Evolutionary conservation across 2,329 filamentous ascomycete genomes (phyloP), one percentile per base, ranked within the genome.

Genomic region (Trichophyton rubrum): DNA sequence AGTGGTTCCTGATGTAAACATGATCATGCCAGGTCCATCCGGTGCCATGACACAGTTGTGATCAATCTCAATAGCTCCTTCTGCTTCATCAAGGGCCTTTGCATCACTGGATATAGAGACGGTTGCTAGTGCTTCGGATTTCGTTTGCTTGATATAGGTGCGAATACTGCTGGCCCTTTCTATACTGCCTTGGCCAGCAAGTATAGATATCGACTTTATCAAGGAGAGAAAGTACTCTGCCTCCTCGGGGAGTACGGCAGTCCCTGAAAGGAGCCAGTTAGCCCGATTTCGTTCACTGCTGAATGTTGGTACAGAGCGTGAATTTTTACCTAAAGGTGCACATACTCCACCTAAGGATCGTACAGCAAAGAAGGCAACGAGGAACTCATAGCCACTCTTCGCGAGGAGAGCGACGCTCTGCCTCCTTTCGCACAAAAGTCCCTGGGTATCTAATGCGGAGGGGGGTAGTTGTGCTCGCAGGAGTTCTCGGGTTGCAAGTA

Each of bases 281-380:
- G 33, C 13, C 51, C 1, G 7, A n/a, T 35, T 9, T 8, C n/a
- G n/a, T 30, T 13, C 2, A 1, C 17, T 13, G 8, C 11, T 13
- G 33, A 38, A 3, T 38, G 33, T 38, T 38, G 8, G 33, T 38
- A 38, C 1, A 9, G 33, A 38, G 8, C 5, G 13, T 17, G 17
- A 6, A 30, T 30, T 56, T n/a, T 7, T 47, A 64, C 62, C 55
- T 17, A 79, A 72, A 3, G 77, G 78, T 6, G 79, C 77, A 3
- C 73, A 73, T n/a, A 75, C 77, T 3, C 74, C 78, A n/a, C 77
- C 77, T 1, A 77, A 61, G 9, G 77, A 76, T 38, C 78, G 68
- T 15, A 77, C 69, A 3, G 77, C 73, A 22, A 79, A 68, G 64
- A 78, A 75, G 3, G 74, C 76, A 5, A 79, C 74, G 3, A 75